Base-by-base conservation (phyloP, 2,329 filamentous ascomycete genomes). In the Sphaerostilbella broomeana region DNA sequence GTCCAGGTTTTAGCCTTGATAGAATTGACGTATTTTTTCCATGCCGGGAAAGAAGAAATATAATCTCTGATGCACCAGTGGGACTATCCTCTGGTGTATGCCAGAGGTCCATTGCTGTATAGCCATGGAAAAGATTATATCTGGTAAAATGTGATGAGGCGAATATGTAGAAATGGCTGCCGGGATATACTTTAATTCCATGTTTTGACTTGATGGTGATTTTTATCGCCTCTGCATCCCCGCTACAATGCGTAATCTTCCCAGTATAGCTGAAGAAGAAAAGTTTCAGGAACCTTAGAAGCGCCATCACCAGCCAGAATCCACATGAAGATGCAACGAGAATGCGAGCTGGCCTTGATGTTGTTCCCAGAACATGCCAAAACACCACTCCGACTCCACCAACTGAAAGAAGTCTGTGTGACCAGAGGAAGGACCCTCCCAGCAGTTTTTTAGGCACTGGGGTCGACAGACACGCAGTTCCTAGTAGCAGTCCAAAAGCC, bases 151-250 rank as follows among this genome's bases (percentile, higher is more conserved):
- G 22, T 4, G 29, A 24, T n/a, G 40, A 34, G 18, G 38, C 37
- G 28, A 32, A 38, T 3, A 42, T 32, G 10, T 42, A 42, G 28
- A 42, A 42, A 19, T 42, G 18, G 28, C 16, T 26, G 11, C 40
- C 40, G n/a, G 28, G 15, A 13, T 33, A 15, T 12, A 33, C n/a
- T n/a, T 11, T 6, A 13, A 41, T 25, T 13, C 25, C 31, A n/a
- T 27, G 31, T 10, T 12, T 42, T 7, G 38, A 22, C n/a, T 17
- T n/a, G 18, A 42, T 13, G 6, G 27, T 27, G 4, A 42, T 10
- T 20, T 42, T 11, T 15, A 42, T 13, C 2, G 40, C 35, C 16
- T 37, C 28, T 13, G 34, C 34, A 16, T 28, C 31, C 6, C 32
- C 33, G 11, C 13, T 17, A 11, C 34, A 13, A 7, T 41, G 19